Evolutionary conservation across 495 filamentous ascomycete genomes (phyloP), one percentile per base, ranked within the genome.

Genomic region (Neurospora cerealis): DNA sequence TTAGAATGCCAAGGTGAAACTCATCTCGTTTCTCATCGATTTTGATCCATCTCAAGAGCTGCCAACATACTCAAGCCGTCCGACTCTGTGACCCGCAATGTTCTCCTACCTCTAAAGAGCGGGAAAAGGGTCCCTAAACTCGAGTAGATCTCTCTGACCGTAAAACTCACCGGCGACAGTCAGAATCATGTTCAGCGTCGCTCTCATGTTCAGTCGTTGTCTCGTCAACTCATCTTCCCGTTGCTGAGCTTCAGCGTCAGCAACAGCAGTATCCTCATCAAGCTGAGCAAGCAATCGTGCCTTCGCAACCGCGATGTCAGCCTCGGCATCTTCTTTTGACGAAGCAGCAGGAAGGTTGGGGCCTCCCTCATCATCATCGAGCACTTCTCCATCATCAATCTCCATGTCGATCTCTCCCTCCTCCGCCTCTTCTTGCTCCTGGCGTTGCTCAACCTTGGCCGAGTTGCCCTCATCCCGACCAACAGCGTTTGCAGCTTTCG

Each of bases 81-180:
- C n/a, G n/a, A 48, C 44, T 48, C 19, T 48, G n/a, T 8, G n/a
- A 48, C 44, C 44, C 19, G 44, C 21, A 24, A 28, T 11, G 11
- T 13, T 28, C 13, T 32, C 69, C 42, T 69, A 39, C 71, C 54
- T n/a, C 74, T 76, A 80, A 46, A 78, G 60, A 34, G 75, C 69
- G 36, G 77, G 79, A 46, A 87, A 87, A 19, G 85, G 85, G 71
- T 91, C 87, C 54, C 93, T 86, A 70, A 89, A 90, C 77, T 90
- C 88, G 69, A 98, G 83, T 41, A 99, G 83, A 81, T 99, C 96
- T 72, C 90, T 86, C 83, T 99, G 96, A 3, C 96, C 94, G 81
- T 92, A 99, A 77, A 92, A 89, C 82, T 97, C 94, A 75, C 94
- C 96, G 46, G 92, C 91, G 37, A 99, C 86, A 0, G 93, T 95